Conservation (phyloP, 306 rosid species). For the Glycine latifolia region DNA sequence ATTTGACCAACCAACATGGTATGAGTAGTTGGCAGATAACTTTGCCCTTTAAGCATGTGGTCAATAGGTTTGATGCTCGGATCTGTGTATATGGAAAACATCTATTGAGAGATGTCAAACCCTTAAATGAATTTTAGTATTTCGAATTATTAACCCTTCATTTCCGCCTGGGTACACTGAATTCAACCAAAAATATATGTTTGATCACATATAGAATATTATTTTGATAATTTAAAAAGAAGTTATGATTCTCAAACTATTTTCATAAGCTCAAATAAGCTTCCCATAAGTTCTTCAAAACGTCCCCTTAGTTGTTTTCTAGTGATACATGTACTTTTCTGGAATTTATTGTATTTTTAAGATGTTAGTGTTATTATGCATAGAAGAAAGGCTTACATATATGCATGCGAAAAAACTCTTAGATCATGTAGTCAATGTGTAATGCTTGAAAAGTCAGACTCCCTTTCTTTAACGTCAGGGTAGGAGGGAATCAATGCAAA, state of each 20-base stretch:
- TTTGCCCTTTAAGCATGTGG: background rate
- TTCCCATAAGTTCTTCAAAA: background rate
- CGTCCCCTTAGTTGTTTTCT: constrained; percentile 4
- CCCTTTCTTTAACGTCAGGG: constrained; percentile 28
- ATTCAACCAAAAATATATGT: no score
- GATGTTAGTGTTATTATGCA: constrained; percentile 21
- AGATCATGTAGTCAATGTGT: background rate
- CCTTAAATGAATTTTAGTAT: no score
- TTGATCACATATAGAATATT: background rate
- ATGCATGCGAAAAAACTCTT: background rate
- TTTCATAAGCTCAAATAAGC: background rate
- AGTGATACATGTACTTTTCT: constrained; percentile 9
- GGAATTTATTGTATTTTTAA: background rate
- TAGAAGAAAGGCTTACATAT: constrained; percentile 18
- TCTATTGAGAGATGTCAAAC: no score
- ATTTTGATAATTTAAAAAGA: background rate
- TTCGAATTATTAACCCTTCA: no score
- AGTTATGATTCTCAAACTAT: background rate
- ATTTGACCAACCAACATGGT: background rate
- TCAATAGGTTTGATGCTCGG: no score
- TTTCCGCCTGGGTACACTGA: no score
- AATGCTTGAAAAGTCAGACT: constrained; percentile 33
- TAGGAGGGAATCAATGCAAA: background rate
- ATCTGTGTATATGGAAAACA: no score
- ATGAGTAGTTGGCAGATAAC: background rate